Conservation (phyloP, 2,329 filamentous ascomycete species). For the Ophiostoma quercus region DNA sequence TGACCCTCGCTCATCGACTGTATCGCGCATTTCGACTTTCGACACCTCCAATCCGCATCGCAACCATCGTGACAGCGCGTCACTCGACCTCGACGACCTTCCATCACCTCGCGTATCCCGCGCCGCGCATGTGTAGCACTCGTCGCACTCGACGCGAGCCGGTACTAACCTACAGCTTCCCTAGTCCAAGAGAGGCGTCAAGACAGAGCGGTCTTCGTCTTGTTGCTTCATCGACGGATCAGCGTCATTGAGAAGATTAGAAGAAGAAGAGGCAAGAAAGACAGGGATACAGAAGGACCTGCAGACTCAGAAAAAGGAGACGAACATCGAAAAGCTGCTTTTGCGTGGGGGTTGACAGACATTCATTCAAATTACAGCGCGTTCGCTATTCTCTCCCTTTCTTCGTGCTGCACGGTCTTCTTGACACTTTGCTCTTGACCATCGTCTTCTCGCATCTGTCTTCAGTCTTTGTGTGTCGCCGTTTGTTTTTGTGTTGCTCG, state of each 20-base stretch:
- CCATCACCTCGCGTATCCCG: not conserved
- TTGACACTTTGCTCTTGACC: not conserved
- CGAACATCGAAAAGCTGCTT: not conserved
- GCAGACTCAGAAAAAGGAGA: not conserved
- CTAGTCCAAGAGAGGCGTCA: not conserved
- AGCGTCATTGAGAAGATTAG: conserved; percentile 3
- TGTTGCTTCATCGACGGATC: conserved; percentile 5
- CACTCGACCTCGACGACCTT: not conserved
- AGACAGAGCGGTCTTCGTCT: conserved; percentile 1
- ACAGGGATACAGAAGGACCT: not conserved
- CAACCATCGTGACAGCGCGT: not conserved
- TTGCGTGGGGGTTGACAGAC: conserved; percentile 20
- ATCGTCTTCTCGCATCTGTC: not conserved
- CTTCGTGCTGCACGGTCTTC: conserved; percentile 1
- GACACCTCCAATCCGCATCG: conserved; percentile 13
- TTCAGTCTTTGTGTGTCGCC: not conserved
- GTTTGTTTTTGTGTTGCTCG: conserved; percentile 5
- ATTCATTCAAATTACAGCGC: conserved; percentile 53
- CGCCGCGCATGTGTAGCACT: not conserved
- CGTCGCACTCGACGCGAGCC: not conserved
- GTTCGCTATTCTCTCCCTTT: conserved; percentile 36
- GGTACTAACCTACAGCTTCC: not conserved
- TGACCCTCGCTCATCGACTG: not conserved
- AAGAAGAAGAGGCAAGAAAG: not conserved
- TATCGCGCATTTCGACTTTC: not conserved